Base-by-base conservation (phyloP, 306 rosid genomes). In the Trichosanthes truncata region DNA sequence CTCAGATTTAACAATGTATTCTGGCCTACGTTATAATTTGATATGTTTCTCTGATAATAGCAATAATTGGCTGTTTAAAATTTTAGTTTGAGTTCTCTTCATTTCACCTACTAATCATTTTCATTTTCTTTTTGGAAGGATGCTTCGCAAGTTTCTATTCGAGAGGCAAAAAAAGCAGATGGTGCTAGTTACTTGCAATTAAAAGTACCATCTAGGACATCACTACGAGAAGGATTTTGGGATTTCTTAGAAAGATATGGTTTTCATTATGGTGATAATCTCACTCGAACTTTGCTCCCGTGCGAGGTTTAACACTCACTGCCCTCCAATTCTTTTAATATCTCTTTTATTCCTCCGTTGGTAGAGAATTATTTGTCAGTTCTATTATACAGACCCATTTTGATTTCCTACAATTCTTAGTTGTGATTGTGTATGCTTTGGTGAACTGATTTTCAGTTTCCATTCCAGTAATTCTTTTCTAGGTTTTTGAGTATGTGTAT, bases 241-340 rank as follows among this genome's bases (percentile, higher is more conserved):
- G 81, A 83, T 6, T 95, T 95, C 59, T 45, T 95, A 26, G 90
- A 91, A 31, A 85, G 84, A 84, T 95, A 91, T 78, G 97, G 99
- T 36, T 95, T 85, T 82, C 90, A 79, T 46, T 91, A 93, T 82
- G 94, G 88, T 60, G 87, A 80, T 60, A 89, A 90, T 48, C 76
- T 79, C 59, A 87, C 76, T 74, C 97, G 99, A 76, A 81, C 93
- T 66, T 83, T 95, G 87, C 99, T 95, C 84, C 96, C 99, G 83
- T 89, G 83, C 76, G 97, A 95, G 97, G 99, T 95, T 77, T 78
- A 84, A 46, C 76, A 87, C 83, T 86, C 67, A 36, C 73, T 82
- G n/a, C 83, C 72, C 45, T 81, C 60, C 7, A 63, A 36, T 51
- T 66, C 59, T 67, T 40, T 14, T 36, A 82, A 31, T 29, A 31